Base-by-base conservation (phyloP, 306 rosid species). In the Vigna mungo region DNA sequence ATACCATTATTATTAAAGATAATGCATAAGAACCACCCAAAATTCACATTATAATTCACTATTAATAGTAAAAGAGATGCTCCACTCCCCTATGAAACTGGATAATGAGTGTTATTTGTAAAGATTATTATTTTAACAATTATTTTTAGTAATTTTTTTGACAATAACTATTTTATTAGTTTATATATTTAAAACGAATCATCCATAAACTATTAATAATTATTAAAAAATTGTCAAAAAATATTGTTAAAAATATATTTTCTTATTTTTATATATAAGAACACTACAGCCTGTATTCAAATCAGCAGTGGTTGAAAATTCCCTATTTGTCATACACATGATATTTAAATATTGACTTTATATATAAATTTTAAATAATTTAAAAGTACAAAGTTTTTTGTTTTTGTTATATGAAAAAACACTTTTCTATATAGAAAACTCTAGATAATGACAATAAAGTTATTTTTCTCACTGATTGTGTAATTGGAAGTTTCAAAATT, bases 21-120 rank as follows among this genome's bases (percentile, higher is more conserved):
- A 64, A 41, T 56, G 8, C 9, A 71, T 66, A 37, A 10, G 61
- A 67, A 13, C 83, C 76, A 78, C 36, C 78, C 60, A 82, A 54
- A 23, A 43, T 43, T 13, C 21, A 21, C 77, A 39, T 44, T 23
- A 44, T 39, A 23, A 36, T 32, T 37, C 48, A 77, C 75, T 46
- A 8, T 25, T 54, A 9, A 14, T 41, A 69, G 30, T 39, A 70
- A 27, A 9, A 44, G 58, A 56, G 55, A 80, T 68, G 59, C 58
- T 25, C 27, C 15, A 41, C 61, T n/a, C n/a, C n/a, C 71, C 20
- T 12, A 13, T 27, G 3, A 30, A 39, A 23, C 16, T 76, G 30
- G 25, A 32, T 14, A 9, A 51, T 27, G 27, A 7, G 43, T 12
- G 30, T 14, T 58, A 3, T 61, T 10, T n/a, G n/a, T n/a, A n/a